Percentiles rank a stretch among this genome's conserved stretches.
Evolutionary conservation across 495 filamentous ascomycete species (phyloP).

Genomic region (Neurospora pannonica): DNA sequence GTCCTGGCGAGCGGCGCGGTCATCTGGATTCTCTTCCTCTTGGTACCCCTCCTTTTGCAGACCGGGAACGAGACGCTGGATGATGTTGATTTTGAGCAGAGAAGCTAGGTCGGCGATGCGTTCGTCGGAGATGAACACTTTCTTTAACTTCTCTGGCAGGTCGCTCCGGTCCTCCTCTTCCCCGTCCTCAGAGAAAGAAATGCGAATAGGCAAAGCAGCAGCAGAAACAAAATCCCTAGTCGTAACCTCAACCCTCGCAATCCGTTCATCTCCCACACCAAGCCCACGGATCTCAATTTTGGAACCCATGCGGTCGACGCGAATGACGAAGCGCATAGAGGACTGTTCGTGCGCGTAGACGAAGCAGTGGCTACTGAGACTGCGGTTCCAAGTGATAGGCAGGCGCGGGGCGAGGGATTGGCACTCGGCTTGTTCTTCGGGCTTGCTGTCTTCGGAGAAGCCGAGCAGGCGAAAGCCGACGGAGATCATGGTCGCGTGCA

Average conservation of each 20-base stretch:
- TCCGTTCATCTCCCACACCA: constrained; percentile 70
- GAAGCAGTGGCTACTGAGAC: constrained; percentile 45
- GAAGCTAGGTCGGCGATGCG: constrained; percentile 58
- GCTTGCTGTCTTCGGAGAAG: constrained; percentile 58
- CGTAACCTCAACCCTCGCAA: constrained; percentile 63
- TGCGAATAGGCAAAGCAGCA: constrained; percentile 38
- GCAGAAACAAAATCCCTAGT: constrained; percentile 65
- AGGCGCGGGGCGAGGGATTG: constrained; percentile 46
- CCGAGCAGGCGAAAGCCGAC: constrained; percentile 77
- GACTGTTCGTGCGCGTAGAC: constrained; percentile 87
- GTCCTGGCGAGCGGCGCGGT: constrained; percentile 22
- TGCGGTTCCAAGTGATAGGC: constrained; percentile 67
- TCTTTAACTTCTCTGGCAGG: constrained; percentile 40
- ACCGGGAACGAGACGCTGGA: constrained; percentile 69
- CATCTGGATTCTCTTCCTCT: constrained; percentile 35
- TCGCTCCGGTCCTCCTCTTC: constrained; percentile 32
- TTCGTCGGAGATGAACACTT: constrained; percentile 62
- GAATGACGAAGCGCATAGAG: constrained; percentile 73
- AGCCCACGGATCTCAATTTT: constrained; percentile 78
- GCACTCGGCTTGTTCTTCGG: constrained; percentile 28
- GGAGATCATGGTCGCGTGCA: constrained; percentile 72
- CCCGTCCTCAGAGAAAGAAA: constrained; percentile 18
- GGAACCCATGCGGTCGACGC: constrained; percentile 68
- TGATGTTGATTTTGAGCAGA: constrained; percentile 63
- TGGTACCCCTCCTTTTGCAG: constrained; percentile 71